These are phyloP conservation scores for Coprinellus micaceus DNA, from an alignment of 768 basidiomycete species.

Conservation along the genomic window DNA sequence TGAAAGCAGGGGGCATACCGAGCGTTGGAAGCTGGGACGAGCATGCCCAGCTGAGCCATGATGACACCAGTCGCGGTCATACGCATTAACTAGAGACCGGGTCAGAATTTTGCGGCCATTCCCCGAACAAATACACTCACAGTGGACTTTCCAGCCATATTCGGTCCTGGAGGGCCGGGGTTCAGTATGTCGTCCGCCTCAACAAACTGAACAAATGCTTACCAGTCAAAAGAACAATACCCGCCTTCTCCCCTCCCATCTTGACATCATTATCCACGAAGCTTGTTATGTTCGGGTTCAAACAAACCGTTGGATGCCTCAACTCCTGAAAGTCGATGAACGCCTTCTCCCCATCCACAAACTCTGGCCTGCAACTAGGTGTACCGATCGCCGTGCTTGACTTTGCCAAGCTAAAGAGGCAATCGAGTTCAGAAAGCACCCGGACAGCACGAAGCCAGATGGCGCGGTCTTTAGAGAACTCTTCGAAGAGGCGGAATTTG, in stretches of 20 bases:
- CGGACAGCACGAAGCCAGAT: slow-evolving; percentile 82
- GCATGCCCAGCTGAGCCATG: slow-evolving; percentile 95
- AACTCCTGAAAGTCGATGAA: slow-evolving; percentile 86
- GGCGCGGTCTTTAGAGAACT: slow-evolving; percentile 78
- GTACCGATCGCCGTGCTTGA: slow-evolving; percentile 87
- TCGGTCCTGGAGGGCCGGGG: slow-evolving; percentile 66
- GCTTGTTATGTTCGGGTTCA: slow-evolving; percentile 55
- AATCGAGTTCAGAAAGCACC: slow-evolving; percentile 93
- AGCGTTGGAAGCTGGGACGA: slow-evolving; percentile 82
- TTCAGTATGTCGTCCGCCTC: too few relatives aligned
- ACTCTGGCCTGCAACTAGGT: slow-evolving; percentile 88
- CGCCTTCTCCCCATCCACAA: slow-evolving; percentile 77
- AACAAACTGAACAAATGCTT: too few relatives aligned
- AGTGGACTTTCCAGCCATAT: slow-evolving; percentile 66
- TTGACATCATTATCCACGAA: slow-evolving; percentile 95
- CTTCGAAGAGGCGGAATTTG: slow-evolving; percentile 70
- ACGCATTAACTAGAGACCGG: slow-evolving; percentile 62
- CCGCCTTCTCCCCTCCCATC: slow-evolving; percentile 71
- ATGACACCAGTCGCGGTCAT: slow-evolving; percentile 96
- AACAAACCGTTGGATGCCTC: slow-evolving; percentile 81
- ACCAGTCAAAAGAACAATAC: slow-evolving; percentile 87
- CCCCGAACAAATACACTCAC: slow-evolving; percentile 18
- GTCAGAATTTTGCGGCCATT: background rate
- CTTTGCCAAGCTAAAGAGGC: slow-evolving; percentile 87
- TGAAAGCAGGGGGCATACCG: slow-evolving; percentile 40